Conservation (phyloP, 768 basidiomycete species). For the Omphalotus guepiniiformis region DNA sequence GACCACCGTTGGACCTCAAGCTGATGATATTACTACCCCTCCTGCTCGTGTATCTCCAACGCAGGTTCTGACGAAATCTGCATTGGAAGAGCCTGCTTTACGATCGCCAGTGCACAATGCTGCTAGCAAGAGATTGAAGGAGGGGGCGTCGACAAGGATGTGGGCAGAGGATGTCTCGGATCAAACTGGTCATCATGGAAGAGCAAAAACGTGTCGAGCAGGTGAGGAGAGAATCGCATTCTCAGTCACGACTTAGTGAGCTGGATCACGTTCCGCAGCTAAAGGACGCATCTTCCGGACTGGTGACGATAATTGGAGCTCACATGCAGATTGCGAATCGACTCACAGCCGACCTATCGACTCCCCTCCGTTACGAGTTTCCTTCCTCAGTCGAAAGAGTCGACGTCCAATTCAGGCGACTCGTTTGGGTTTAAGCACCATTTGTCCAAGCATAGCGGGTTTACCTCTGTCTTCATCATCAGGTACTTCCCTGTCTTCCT, state of each 20-base stretch:
- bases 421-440: conserved; percentile 1
- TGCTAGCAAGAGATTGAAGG: background rate
- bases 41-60: no score
- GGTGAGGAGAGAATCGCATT: conserved; percentile 1
- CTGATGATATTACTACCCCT: no score
- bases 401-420: conserved; percentile 4
- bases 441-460: no score
- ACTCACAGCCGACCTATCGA: no score
- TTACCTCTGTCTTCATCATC: conserved; percentile 5
- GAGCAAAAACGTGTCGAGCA: conserved; percentile 7
- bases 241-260: conserved; percentile 4
- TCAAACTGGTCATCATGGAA: conserved; percentile 20
- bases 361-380: background rate
- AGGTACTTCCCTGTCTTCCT: conserved; percentile 8
- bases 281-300: background rate
- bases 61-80: no score
- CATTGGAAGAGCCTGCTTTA: no score
- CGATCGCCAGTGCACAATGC: no score
- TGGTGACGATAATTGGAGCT: no score
- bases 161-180: conserved; percentile 44
- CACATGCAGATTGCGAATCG: no score
- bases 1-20: no score
- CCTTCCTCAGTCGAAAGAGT: background rate
- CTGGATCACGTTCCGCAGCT: background rate
- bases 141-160: conserved; percentile 16